Base-by-base conservation (phyloP, 2,329 filamentous ascomycete genomes). In the Monosporascus sp. region DNA sequence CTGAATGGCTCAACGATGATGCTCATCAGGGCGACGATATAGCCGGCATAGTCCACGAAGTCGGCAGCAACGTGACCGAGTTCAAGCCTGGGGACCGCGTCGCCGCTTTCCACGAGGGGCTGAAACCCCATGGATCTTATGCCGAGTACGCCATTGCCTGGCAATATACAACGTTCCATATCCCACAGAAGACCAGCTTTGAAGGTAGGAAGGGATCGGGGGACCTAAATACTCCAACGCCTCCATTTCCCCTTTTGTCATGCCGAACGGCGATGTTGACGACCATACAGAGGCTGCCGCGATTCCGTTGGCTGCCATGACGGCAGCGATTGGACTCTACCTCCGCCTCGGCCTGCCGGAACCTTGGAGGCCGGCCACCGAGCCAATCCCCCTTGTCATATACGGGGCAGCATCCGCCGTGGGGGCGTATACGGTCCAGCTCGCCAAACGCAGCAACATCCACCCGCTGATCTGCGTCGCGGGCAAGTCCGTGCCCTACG, bases 401-500 rank as follows among this genome's bases (percentile, higher is more conserved):
- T 84, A 84, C 66, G 78, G 80, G 24, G 79, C 74, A 0, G 72
- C 78, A 1, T 76, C 77, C 0, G 75, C 82, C 0, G 82, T 86
- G 1, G 84, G 84, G 7, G 69, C 78, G 5, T 86, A 80, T 60
- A 77, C 77, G 0, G 68, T 86, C 44, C 80, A 87, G 64, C 71
- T 86, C 17, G 81, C 81, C 11, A 62, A 58, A 5, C 69, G 70
- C 8, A 75, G 74, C 54, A 80, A 82, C 62, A 80, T 87, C 55
- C 81, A 85, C 65, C 84, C 84, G 0, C 68, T 87, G 44, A 82
- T 87, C 57, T 77, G 75, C 55, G 72, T 87, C 7, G 82, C 83
- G 0, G 84, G 84, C 7, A 70, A 72, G 2, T 78, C 78, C 6
- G 66, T 66, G 8, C 60, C 73, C 2, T 78, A 78, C 58, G 80